Conservation (phyloP, 208 protist genomes). For the Crithidia acanthocephali region DNA sequence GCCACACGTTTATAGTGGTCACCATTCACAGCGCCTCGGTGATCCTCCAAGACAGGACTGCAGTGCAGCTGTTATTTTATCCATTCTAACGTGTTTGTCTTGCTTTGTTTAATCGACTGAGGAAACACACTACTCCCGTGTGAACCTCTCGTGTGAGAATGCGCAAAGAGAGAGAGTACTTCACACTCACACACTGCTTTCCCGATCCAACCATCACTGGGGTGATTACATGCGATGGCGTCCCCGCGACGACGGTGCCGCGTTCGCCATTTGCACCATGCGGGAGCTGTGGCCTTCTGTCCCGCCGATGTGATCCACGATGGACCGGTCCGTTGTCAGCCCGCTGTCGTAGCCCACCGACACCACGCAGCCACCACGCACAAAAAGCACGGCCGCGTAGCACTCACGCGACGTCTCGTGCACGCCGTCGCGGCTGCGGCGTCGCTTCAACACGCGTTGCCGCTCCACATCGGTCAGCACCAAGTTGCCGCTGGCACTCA, state of each 20-base stretch:
- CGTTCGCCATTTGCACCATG: constrained; percentile 67
- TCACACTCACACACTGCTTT: no score
- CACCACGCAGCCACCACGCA: constrained; percentile 68
- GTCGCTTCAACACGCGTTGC: constrained; percentile 50
- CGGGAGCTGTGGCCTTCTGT: constrained; percentile 44
- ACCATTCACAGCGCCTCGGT: no score
- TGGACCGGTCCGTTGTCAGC: constrained; percentile 65
- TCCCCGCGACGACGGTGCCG: constrained; percentile 40
- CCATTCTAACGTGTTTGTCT: no score
- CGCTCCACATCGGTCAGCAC: constrained; percentile 82
- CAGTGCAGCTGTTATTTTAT: no score
- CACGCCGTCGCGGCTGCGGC: constrained; percentile 21
- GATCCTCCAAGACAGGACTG: no score
- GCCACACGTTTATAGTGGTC: no score
- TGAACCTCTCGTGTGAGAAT: no score
- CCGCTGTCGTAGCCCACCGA: constrained; percentile 64
- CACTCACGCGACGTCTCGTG: constrained; percentile 47
- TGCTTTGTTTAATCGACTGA: no score
- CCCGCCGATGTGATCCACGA: constrained; percentile 63
- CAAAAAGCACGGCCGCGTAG: constrained; percentile 77
- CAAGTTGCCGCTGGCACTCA: constrained; percentile 70
- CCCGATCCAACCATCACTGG: no score
- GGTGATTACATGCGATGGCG: constrained; percentile 6
- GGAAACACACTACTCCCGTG: no score
- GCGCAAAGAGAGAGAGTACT: no score